A percentile compares a stretch with the other conserved stretches of the same genome.
phyloP scores from a whole-genome alignment of 805 yeast genomes.

The Wickerhamiella nectarea region DNA sequence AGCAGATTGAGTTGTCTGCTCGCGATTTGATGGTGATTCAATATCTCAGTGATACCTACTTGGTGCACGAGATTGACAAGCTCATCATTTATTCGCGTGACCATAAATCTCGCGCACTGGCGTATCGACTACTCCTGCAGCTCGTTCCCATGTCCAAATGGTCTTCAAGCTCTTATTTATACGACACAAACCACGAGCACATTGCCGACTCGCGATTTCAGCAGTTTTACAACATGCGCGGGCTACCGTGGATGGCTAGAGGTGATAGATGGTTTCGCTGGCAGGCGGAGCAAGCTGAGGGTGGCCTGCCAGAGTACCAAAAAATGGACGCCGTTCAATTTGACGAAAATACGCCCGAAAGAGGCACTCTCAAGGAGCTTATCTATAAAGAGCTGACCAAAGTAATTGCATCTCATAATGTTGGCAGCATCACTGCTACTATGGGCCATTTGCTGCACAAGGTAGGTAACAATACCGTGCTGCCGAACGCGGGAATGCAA shows the following conservation, averaged over 20 bases:
- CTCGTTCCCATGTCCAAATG: constrained; percentile 7
- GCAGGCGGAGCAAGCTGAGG: constrained; percentile 13
- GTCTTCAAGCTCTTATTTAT: constrained; percentile 11
- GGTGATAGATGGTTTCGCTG: constrained; percentile 18
- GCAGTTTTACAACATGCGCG: constrained; percentile 17
- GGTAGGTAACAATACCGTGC: not conserved
- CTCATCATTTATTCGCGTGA: constrained; percentile 15
- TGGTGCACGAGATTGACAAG: constrained; percentile 13
- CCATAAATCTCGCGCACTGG: constrained; percentile 13
- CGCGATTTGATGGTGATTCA: constrained; percentile 20
- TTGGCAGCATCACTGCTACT: constrained; percentile 21
- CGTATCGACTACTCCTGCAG: constrained; percentile 15
- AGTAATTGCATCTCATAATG: not conserved
- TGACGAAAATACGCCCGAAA: not conserved
- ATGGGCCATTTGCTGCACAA: constrained; percentile 23
- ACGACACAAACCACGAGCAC: constrained; percentile 13
- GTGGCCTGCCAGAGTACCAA: not conserved
- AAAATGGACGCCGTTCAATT: not conserved
- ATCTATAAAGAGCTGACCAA: not conserved
- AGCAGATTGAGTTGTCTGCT: constrained; percentile 9
- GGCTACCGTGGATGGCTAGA: constrained; percentile 22
- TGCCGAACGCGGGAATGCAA: constrained; percentile 14
- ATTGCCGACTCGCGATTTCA: constrained; percentile 8
- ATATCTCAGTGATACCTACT: constrained; percentile 21
- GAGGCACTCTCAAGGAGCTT: not conserved